Percentiles rank a stretch among this genome's conserved stretches.
phyloP scores from a whole-genome alignment of 352 stramenopile species.

The Blastocystis sp. region DNA sequence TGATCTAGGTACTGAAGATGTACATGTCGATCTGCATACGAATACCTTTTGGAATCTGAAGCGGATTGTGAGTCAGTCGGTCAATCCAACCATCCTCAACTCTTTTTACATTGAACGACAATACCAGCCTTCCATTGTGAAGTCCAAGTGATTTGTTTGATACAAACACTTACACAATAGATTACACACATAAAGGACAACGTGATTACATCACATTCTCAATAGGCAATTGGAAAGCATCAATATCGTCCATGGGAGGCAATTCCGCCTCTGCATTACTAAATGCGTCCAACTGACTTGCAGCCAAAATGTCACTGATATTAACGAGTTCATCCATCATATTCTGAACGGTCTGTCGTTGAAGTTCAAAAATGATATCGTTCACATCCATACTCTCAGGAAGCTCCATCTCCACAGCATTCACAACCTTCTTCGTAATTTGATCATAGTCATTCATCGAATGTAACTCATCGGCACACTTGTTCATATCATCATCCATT shows the following conservation, averaged over 20 bases:
- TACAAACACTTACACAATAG: not conserved
- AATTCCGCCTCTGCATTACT: not conserved
- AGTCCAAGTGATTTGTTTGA: constrained; percentile 28
- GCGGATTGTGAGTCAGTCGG: not conserved
- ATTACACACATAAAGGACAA: not conserved
- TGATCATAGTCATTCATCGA: constrained; percentile 55
- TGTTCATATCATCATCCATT: constrained; percentile 35
- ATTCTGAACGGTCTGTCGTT: constrained; percentile 46
- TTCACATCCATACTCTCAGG: not conserved
- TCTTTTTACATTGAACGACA: not conserved
- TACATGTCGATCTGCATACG: not conserved
- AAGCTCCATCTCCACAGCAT: not conserved
- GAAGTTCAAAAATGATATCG: constrained; percentile 49
- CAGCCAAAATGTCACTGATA: constrained; percentile 55
- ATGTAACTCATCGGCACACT: constrained; percentile 33
- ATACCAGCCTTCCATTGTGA: not conserved
- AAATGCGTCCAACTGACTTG: constrained; percentile 45
- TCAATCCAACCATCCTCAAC: not conserved
- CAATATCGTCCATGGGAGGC: not conserved
- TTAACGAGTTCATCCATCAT: constrained; percentile 57
- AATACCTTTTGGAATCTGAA: constrained; percentile 2
- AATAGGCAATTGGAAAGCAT: constrained; percentile 6
- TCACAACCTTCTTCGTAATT: constrained; percentile 38
- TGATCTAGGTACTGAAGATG: not conserved
- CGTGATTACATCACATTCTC: not conserved